Base-by-base conservation (phyloP, 306 rosid species). In the Medicago ruthenica region DNA sequence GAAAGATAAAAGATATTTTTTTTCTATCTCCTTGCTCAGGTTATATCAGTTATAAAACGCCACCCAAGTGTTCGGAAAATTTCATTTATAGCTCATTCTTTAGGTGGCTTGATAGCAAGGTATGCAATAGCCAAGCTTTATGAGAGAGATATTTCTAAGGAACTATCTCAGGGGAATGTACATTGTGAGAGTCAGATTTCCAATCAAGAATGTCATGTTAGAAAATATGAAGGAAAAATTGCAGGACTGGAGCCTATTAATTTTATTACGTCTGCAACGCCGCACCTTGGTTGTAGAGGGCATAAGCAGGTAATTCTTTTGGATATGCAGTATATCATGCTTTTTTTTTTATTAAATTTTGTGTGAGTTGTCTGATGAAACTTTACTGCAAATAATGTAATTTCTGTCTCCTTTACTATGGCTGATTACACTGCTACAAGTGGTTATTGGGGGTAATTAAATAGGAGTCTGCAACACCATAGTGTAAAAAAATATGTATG, bases 281-380 rank as follows among this genome's bases (percentile, higher is more conserved):
- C 98, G 20, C 97, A 94, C 81, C 95, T 94, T 10, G 98, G 98
- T 80, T 79, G 97, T 63, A 81, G 96, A 82, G 97, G 95, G 41
- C 97, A 94, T 81, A 89, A 83, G 37, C 97, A 94, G 89, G 98
- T 90, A 47, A 71, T 58, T 70, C 37, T 58, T 37, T 71, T 45
- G 47, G 36, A 69, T 57, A 76, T 39, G 40, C 34, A 5, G 17
- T 24, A 40, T 22, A 17, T 54, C 9, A 50, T 71, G 44, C 55
- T 54, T 54, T 24, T 42, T 22, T 36, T 24, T 4, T 16, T 54
- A 24, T 59, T 57, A 41, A 41, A 15, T 54, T 20, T 54, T 13
- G 37, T 6, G 24, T 4, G 20, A 16, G 21, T 60, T 70, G 54
- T 77, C 31, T 77, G 7, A 20, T 71, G 21, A 10, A 8, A 57